These are phyloP conservation scores for Furcasterigmium furcatum DNA, from an alignment of 2,329 filamentous ascomycete genomes.

Conservation along the genomic window DNA sequence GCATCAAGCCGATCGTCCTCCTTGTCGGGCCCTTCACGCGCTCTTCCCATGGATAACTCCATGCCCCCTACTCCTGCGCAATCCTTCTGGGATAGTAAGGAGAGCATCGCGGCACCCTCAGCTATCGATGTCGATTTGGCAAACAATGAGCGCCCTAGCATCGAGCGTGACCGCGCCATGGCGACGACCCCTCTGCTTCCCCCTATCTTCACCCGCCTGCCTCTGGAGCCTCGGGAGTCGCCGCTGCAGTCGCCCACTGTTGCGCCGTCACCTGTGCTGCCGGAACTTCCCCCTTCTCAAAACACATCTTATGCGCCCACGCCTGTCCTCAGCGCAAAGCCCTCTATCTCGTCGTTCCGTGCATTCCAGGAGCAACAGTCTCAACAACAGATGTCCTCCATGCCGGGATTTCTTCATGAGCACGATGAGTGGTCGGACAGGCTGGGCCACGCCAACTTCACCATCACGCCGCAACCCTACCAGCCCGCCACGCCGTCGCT, in stretches of 20 bases:
- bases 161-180: conserved; percentile 55
- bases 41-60: conserved; percentile 34
- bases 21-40: conserved; percentile 59
- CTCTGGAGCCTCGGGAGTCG: conserved; percentile 60
- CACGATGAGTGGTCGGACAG: conserved; percentile 80
- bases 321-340: conserved; percentile 61
- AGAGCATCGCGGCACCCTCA: conserved; percentile 46
- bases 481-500: conserved; percentile 59
- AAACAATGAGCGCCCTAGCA: conserved; percentile 45
- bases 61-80: conserved; percentile 59
- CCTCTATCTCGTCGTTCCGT: conserved; percentile 73
- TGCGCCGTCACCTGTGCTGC: conserved; percentile 50
- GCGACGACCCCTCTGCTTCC: conserved; percentile 83
- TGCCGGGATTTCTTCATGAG: conserved; percentile 54
- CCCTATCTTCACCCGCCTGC: conserved; percentile 66
- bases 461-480: conserved; percentile 80
- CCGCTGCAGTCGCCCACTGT: conserved; percentile 85
- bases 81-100: conserved; percentile 59
- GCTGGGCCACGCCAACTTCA: conserved; percentile 92
- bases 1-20: conserved; percentile 78
- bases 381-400: conserved; percentile 40
- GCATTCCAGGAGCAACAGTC: conserved; percentile 50
- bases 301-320: conserved; percentile 13
- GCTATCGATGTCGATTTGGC: conserved; percentile 51
- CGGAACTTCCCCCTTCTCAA: conserved; percentile 40